These are phyloP conservation scores for Ailanthus altissimus DNA, from an alignment of 345 rosid species.

Conservation along the genomic window DNA sequence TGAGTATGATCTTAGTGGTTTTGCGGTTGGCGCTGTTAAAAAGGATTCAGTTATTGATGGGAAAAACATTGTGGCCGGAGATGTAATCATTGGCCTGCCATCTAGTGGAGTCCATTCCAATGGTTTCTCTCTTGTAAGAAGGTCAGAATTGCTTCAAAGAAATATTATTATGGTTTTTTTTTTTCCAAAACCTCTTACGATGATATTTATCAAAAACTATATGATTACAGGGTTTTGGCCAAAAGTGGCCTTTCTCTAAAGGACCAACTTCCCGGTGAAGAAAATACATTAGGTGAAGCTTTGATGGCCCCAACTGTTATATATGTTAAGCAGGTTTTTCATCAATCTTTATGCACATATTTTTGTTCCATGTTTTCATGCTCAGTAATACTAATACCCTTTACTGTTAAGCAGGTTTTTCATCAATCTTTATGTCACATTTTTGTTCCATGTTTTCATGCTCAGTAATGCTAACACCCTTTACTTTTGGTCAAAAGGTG, in stretches of 20 bases:
- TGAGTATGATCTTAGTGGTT: constrained; percentile 91
- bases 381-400: background rate
- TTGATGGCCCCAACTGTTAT: constrained; percentile 92
- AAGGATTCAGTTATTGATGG: constrained; percentile 83
- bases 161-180: background rate
- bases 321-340: constrained; percentile 82
- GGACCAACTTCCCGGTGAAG: constrained; percentile 72
- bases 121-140: constrained; percentile 91
- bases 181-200: too few species aligned
- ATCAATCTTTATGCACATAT: constrained; percentile 5
- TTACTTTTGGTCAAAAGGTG: constrained; percentile 52
- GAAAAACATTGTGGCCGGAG: constrained; percentile 72
- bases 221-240: constrained; percentile 58
- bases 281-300: constrained; percentile 68
- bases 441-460: background rate
- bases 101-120: constrained; percentile 96
- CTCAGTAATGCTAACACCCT: background rate
- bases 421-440: constrained; percentile 4
- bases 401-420: constrained; percentile 81
- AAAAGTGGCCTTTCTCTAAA: constrained; percentile 62
- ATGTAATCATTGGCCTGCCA: constrained; percentile 81
- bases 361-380: background rate
- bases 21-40: constrained; percentile 87
- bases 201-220: background rate
- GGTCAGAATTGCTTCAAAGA: constrained; percentile 34